Conservation (phyloP, 1,284 basidiomycete genomes). For the Ceratobasidium sp. region DNA sequence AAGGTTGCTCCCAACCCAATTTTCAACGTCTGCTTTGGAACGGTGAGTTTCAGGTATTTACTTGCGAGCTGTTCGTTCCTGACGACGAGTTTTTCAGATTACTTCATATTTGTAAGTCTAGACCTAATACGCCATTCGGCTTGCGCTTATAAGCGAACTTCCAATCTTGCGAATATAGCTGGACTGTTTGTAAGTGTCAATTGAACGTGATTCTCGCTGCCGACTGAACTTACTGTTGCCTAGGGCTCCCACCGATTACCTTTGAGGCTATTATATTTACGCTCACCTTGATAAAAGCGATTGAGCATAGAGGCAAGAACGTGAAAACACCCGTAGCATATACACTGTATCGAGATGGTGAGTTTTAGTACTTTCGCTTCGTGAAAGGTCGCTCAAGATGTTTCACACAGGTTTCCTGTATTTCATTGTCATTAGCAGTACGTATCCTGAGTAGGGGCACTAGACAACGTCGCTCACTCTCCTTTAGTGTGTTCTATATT, state of each 20-base stretch:
- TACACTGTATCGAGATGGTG: slow-evolving; percentile 43
- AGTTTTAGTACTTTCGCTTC: not conserved
- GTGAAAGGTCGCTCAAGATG: not conserved
- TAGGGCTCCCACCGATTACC: slow-evolving; percentile 43
- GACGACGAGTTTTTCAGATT: slow-evolving; percentile 8
- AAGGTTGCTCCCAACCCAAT: slow-evolving; percentile 39
- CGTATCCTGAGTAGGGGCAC: not conserved
- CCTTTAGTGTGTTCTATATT: slow-evolving; percentile 44
- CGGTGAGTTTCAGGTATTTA: slow-evolving; percentile 1
- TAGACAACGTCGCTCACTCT: not conserved
- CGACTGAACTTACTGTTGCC: not conserved
- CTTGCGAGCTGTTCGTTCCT: not conserved
- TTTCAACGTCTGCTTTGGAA: slow-evolving; percentile 41
- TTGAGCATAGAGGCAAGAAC: slow-evolving; percentile 26
- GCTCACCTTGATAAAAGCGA: slow-evolving; percentile 41
- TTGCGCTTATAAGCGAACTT: too few species aligned
- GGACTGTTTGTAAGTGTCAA: slow-evolving; percentile 32
- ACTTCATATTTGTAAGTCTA: slow-evolving; percentile 35
- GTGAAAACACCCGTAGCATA: slow-evolving; percentile 43
- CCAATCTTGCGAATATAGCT: not conserved
- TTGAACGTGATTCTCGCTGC: not conserved
- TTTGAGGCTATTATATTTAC: slow-evolving; percentile 41
- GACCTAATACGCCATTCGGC: not conserved
- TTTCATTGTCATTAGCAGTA: slow-evolving; percentile 43
- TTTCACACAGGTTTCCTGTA: slow-evolving; percentile 35